Evolutionary conservation across 2,329 filamentous ascomycete genomes (phyloP), one percentile per base, ranked within the genome.

Genomic region (Sporothrix dimorphospora): DNA sequence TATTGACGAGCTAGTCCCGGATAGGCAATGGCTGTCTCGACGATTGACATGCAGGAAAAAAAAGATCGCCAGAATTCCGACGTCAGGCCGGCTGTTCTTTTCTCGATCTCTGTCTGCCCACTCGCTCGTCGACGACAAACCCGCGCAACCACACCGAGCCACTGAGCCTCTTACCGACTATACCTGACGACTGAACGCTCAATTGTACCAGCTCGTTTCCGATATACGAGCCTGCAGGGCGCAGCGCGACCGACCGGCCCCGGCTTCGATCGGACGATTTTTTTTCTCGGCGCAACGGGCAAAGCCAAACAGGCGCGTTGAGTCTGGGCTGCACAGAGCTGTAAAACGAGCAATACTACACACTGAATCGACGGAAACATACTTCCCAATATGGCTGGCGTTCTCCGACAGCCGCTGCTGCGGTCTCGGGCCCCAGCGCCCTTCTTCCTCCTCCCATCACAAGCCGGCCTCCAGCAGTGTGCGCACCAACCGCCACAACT

Each of bases 391-490:
- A 73, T 73, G 72, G 69, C 72, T 14, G 69, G 65, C 30, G 66
- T 69, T 66, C 27, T 73, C 7, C 72, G 72, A 27, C 69, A 67
- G 66, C 66, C 70, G 51, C 66, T 72, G 40, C 70, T 24, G 63
- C 65, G 45, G 45, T 65, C 57, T 11, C 24, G 63, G 16, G 40
- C 72, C 6, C n/a, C 57, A 42, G 42, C 38, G 24, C 63, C 59
- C 49, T 57, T 71, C 19, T 69, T 59, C 34, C 8, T 57, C 19
- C 27, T 70, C 34, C 34, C 55, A 27, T 47, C 40, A 42, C 63
- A 66, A 9, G 11, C 45, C 24, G 51, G 63, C 63, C 45, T 51
- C 16, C 47, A 24, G 9, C 59, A 49, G 6, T 12, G 53, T 34
- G 53, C 27, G 53, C 53, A 16, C 19, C 55, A 65, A 21, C 59